Percentiles rank a stretch among this genome's conserved stretches.
These are phyloP conservation scores for Zasmidium angulare DNA, from an alignment of 2,329 filamentous ascomycete genomes.

Conservation along the genomic window DNA sequence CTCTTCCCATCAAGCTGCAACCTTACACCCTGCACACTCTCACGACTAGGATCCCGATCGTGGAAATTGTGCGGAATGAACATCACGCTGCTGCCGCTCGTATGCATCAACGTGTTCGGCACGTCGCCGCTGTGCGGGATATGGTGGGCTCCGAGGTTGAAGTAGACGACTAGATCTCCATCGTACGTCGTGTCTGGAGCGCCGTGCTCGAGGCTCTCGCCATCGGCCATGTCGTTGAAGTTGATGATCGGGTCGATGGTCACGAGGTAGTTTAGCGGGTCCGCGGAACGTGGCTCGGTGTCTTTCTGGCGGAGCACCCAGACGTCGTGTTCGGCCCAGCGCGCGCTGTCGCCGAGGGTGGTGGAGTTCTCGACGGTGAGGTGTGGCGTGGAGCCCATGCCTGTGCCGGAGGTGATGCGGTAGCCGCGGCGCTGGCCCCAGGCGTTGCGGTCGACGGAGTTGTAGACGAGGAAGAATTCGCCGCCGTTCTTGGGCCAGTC, in stretches of 20 bases:
- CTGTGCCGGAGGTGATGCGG: constrained; percentile 41
- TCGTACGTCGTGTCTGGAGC: constrained; percentile 25
- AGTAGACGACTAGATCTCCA: constrained; percentile 46
- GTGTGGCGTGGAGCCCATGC: constrained; percentile 41
- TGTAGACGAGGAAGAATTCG: constrained; percentile 43
- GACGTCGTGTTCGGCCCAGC: constrained; percentile 54
- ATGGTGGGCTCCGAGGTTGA: constrained; percentile 56
- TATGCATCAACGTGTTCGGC: constrained; percentile 36
- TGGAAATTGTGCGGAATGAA: constrained; percentile 36
- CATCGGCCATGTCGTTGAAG: constrained; percentile 52
- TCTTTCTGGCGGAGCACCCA: constrained; percentile 54
- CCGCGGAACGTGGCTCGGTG: constrained; percentile 49
- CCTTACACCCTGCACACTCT: constrained; percentile 32
- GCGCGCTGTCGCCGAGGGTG: constrained; percentile 46
- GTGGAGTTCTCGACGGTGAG: constrained; percentile 52
- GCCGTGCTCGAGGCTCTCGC: constrained; percentile 45
- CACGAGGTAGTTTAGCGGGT: constrained; percentile 49
- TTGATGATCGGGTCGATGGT: constrained; percentile 51
- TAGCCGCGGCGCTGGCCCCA: constrained; percentile 47
- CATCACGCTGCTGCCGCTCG: constrained; percentile 30
- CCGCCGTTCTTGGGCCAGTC: constrained; percentile 41
- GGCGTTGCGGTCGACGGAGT: constrained; percentile 37
- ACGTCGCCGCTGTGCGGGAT: constrained; percentile 37
- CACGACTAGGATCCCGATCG: constrained; percentile 30
- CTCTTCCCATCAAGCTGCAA: constrained; percentile 29